A percentile compares a stretch with the other conserved stretches of the same genome.
These are phyloP conservation scores for Inonotus hispidus DNA, from an alignment of 1,284 basidiomycete genomes.

Conservation along the genomic window DNA sequence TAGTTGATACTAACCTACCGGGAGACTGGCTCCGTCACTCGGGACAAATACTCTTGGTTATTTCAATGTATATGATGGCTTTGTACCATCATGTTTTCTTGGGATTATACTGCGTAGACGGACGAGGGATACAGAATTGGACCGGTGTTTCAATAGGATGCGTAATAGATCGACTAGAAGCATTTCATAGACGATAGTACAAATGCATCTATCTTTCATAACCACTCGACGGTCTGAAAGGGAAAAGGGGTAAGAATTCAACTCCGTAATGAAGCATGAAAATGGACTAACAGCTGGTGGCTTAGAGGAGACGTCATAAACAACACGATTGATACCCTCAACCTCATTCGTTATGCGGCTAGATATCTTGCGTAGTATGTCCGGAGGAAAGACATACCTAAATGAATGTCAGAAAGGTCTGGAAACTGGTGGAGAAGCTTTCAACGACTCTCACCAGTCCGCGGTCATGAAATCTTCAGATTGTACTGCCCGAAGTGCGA, in stretches of 20 bases:
- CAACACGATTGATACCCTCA: conserved; percentile 86
- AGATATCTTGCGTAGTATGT: conserved; percentile 87
- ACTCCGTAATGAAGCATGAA: not conserved
- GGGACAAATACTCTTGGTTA: no score
- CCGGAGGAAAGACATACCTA: conserved; percentile 93
- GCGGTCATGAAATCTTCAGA: conserved; percentile 98
- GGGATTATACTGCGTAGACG: no score
- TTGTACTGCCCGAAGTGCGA: conserved; percentile 86
- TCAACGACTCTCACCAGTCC: conserved; percentile 63
- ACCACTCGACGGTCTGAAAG: conserved; percentile 14
- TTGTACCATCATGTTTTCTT: no score
- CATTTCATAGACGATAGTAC: not conserved
- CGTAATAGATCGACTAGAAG: not conserved
- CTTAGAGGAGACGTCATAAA: conserved; percentile 97
- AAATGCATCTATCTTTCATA: not conserved
- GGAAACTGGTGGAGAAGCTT: not conserved
- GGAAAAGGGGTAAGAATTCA: not conserved
- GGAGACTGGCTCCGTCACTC: no score
- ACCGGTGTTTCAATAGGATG: no score
- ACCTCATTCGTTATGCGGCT: conserved; percentile 99
- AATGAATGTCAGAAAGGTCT: not conserved
- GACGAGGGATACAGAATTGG: no score
- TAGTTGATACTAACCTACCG: no score
- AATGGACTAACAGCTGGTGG: conserved; percentile 73
- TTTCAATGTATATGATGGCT: no score